Evolutionary conservation across 75 land plant species (phyloP), one percentile per base, ranked within the genome.

Genomic region (Picea glauca): DNA sequence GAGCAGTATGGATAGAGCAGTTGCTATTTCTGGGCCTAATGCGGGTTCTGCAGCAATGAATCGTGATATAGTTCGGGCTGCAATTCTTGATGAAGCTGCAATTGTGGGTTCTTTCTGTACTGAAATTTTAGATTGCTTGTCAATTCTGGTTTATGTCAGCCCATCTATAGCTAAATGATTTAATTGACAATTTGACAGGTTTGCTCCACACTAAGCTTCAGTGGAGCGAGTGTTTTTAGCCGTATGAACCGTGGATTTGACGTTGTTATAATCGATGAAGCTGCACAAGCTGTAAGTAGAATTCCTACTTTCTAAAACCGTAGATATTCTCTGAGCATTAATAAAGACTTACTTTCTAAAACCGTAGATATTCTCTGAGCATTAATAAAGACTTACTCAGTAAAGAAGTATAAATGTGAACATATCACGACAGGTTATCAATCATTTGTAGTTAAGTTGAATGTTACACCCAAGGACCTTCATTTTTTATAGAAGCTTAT

Each of bases 251-350:
- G 88, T 76, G 88, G 89, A 20, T 97, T 97, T 82, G 99, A 97
- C 87, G 96, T 97, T 61, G 99, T 97, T 63, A 88, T 97, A 56
- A 97, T 97, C 58, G 99, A 97, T 87, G 99, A 97, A 85, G 99
- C 99, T 80, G 99, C 99, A 46, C 99, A 97, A 90, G 99, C 99
- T 83, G 98, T 96, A 88, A 87, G 95, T 75, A 58, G 30, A 40
- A 15, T 20, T 77, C 30, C 43, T 38, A 23, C 23, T 13, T 23
- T 62, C 40, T 33, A 15, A 40, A 40, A 32, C 8, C 40, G 78
- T 75, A 23, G 31, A 9, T 75, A 20, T 26, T 75, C 67, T 75
- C 31, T 75, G 62, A 17, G 26, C 70, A 23, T 75, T 23, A n/a
- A 26, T 58, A 20, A n/a, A n/a, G n/a, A n/a, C 30, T 23, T 38